These are phyloP conservation scores for Agastache rugosa DNA, from an alignment of 257 asterid species.

Conservation along the genomic window DNA sequence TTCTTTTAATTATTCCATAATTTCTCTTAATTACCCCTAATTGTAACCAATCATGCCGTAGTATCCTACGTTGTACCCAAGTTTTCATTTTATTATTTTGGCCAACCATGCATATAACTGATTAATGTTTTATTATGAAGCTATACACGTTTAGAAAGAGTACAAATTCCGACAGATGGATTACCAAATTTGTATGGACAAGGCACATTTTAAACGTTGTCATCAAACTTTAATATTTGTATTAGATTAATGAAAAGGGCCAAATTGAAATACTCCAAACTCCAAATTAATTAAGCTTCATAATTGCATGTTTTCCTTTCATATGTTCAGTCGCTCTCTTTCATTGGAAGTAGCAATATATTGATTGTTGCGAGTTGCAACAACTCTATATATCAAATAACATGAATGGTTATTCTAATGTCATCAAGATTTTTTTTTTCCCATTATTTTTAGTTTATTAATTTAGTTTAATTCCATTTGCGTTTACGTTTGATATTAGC, in stretches of 20 bases:
- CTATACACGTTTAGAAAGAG: conserved; percentile 6
- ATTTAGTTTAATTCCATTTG: too few species aligned
- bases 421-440: neutral
- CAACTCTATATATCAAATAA: neutral
- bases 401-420: neutral
- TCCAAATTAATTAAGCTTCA: neutral
- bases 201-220: conserved; percentile 19
- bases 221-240: neutral
- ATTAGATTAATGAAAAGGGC: neutral
- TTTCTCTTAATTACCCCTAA: too few species aligned
- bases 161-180: neutral
- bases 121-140: neutral
- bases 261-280: neutral
- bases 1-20: too few species aligned
- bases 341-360: neutral
- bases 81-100: too few species aligned
- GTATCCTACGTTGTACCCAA: too few species aligned
- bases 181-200: neutral
- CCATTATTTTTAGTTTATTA: too few species aligned
- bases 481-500: neutral
- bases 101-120: neutral
- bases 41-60: too few species aligned
- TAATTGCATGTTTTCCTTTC: conserved; percentile 1
- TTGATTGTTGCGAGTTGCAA: neutral
- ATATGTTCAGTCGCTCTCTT: neutral